Percentiles rank a stretch among this genome's conserved stretches.
Conservation (phyloP, 2,329 filamentous ascomycete genomes). For the Colletotrichum nymphaeae region DNA sequence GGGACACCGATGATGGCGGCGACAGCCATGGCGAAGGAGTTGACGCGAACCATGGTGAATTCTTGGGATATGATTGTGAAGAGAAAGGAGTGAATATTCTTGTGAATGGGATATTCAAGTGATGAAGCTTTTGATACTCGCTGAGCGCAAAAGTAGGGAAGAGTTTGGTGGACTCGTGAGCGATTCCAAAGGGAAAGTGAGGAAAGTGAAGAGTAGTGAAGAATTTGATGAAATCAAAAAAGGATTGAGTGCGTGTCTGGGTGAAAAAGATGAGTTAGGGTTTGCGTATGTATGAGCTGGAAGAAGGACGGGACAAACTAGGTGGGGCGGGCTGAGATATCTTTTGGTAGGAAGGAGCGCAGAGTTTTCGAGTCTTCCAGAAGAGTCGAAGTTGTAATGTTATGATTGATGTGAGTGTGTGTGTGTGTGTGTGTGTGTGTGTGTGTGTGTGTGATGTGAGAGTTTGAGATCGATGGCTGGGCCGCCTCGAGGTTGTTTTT, state of each 20-base stretch:
- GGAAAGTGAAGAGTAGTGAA: neutral
- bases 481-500: neutral
- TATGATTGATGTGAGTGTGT: neutral
- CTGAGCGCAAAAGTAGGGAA: neutral
- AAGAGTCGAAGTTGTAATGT: constrained; percentile 17
- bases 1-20: constrained; percentile 41
- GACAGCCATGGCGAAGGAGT: constrained; percentile 40
- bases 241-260: neutral
- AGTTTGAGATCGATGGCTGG: neutral
- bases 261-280: constrained; percentile 15
- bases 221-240: constrained; percentile 1
- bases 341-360: constrained; percentile 17
- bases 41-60: constrained; percentile 29
- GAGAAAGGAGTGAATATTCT: neutral
- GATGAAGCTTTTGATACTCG: constrained; percentile 3
- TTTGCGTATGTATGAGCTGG: neutral
- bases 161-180: neutral
- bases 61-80: constrained; percentile 2
- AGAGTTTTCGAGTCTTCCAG: constrained; percentile 23
- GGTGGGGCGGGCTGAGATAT: neutral
- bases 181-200: neutral
- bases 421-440: neutral
- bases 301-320: constrained; percentile 21
- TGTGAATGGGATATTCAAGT: neutral
- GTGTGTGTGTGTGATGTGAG: neutral